phyloP scores from a whole-genome alignment of 106 monocot genomes.

The Apostasia shenzhenica region DNA sequence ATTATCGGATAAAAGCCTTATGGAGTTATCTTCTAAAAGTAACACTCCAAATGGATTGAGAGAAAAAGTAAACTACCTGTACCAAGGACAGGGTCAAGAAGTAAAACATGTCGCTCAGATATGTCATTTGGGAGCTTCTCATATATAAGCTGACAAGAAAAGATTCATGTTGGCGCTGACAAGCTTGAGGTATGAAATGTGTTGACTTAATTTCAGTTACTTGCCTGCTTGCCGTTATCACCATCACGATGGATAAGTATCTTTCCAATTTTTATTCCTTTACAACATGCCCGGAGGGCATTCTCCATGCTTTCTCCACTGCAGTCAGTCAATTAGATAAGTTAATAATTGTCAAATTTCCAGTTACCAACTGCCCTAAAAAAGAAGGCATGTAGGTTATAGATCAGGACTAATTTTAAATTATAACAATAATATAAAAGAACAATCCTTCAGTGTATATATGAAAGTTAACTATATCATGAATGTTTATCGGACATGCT shows the following conservation, averaged over 20 bases:
- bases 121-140: conserved; percentile 86
- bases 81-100: conserved; percentile 91
- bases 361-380: too few relatives aligned
- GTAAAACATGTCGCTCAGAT: conserved; percentile 81
- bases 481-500: too few relatives aligned
- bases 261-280: conserved; percentile 98
- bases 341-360: too few relatives aligned
- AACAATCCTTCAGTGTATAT: too few relatives aligned
- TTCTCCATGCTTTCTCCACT: conserved; percentile 99
- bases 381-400: too few relatives aligned
- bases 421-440: too few relatives aligned
- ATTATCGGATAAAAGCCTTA: too few relatives aligned
- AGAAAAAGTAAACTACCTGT: conserved; percentile 48
- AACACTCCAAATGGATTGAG: too few relatives aligned
- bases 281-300: conserved; percentile 89
- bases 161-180: too few relatives aligned
- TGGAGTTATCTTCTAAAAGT: too few relatives aligned
- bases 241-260: conserved; percentile 92
- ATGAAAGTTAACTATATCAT: too few relatives aligned
- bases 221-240: conserved; percentile 77
- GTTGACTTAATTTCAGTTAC: neutral
- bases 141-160: conserved; percentile 69
- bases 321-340: neutral
- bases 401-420: too few relatives aligned
- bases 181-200: neutral